A percentile compares a stretch with the other conserved stretches of the same genome.
Evolutionary conservation across 306 rosid genomes (phyloP).

Genomic region (Castanea crenata): DNA sequence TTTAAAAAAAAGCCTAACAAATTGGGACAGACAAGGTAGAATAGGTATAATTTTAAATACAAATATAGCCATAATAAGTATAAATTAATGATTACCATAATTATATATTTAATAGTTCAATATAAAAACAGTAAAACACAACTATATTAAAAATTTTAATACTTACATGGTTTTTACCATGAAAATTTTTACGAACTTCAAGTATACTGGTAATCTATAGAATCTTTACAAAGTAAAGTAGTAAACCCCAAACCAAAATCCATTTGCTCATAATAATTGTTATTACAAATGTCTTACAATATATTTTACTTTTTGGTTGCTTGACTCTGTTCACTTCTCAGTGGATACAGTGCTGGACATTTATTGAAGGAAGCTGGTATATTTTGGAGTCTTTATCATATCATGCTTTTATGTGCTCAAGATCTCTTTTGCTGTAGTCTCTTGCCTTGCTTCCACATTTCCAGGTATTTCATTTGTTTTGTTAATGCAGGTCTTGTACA

Average conservation of each 20-base stretch:
- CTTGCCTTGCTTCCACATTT: conserved; percentile 84
- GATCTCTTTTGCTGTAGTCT: conserved; percentile 87
- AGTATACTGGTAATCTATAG: neutral
- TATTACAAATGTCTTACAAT: neutral
- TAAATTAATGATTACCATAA: too few species aligned
- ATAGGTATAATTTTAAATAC: too few species aligned
- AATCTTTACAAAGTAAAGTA: neutral
- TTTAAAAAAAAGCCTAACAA: too few species aligned
- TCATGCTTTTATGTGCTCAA: conserved; percentile 80
- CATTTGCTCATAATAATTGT: neutral
- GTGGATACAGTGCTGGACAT: conserved; percentile 78
- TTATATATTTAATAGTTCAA: too few species aligned
- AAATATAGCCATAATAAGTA: too few species aligned
- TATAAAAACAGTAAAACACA: too few species aligned
- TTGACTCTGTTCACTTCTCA: conserved; percentile 35
- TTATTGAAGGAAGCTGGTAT: conserved; percentile 76
- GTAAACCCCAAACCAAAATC: neutral
- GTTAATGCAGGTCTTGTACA: neutral
- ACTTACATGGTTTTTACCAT: too few species aligned
- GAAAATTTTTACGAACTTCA: neutral
- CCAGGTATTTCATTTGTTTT: conserved; percentile 54
- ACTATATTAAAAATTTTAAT: too few species aligned
- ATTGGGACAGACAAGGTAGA: too few species aligned
- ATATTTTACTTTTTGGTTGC: neutral
- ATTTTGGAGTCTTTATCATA: conserved; percentile 78